Evolutionary conservation across 176 grass and related monocot species (phyloP), one percentile per base, ranked within the genome.

Genomic region (Carex parvula): DNA sequence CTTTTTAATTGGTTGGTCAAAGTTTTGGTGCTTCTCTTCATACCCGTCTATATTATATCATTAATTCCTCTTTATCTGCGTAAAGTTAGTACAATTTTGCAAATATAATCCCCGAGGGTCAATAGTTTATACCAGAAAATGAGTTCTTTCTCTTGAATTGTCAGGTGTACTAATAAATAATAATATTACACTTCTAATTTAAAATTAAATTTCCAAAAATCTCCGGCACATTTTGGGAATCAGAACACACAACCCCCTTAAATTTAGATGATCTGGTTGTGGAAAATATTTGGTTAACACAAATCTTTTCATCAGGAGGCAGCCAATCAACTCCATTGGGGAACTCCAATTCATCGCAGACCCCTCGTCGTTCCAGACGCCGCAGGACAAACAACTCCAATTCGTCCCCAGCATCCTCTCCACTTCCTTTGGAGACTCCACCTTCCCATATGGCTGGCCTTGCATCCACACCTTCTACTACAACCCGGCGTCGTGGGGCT

Each of bases 291-390:
- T 22, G 10, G 30, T 84, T 86, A 54, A 18, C 17, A 10, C 24
- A 12, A 44, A 70, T 63, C 5, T 29, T 11, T 67, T 76, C 21
- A 60, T 86, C 91, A 10, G 89, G 93, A 90, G 86, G 46, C 2
- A 85, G 90, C 0, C 84, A 85, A 42, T 90, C 96, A 20, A 95
- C 93, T 81, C 91, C 96, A 0, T 68, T 95, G 14, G 80, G 87
- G 16, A 89, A 84, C 48, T 93, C 89, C 37, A 89, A 93, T 62
- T 93, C 89, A 3, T 90, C 95, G 33, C 92, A 85, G 53, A 85
- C 89, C 26, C 57, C 79, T 2, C 63, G 83, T 60, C 76, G 70
- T 2, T 55, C 77, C 24, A 64, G 80, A 0, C 80, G 69, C 1
- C 85, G 88, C 39, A 88, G 89, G 16, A 88, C 88, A 17, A 89